These are phyloP conservation scores for Candida hungchunana DNA, from an alignment of 805 yeast species.

Conservation along the genomic window DNA sequence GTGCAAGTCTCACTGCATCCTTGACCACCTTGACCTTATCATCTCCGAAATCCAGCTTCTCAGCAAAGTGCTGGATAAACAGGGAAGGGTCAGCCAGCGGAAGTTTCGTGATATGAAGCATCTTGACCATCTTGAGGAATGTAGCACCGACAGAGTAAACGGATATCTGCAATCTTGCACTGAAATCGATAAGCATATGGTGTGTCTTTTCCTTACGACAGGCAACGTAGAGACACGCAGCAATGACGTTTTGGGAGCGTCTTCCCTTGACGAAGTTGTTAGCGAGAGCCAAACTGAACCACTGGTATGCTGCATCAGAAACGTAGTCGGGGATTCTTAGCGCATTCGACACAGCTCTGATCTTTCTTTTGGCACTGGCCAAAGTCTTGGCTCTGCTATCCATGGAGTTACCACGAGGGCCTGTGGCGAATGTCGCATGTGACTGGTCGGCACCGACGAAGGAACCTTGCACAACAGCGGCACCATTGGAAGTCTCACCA, in stretches of 20 bases:
- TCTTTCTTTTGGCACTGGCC: constrained; percentile 74
- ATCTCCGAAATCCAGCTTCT: constrained; percentile 75
- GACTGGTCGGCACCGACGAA: constrained; percentile 86
- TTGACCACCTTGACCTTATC: constrained; percentile 68
- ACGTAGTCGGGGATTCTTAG: constrained; percentile 79
- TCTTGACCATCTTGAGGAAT: constrained; percentile 86
- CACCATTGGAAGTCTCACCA: constrained; percentile 89
- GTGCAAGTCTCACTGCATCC: constrained; percentile 85
- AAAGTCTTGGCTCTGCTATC: constrained; percentile 90
- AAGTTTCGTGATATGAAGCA: constrained; percentile 66
- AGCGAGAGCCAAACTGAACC: constrained; percentile 84
- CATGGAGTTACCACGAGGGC: constrained; percentile 64
- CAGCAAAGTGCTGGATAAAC: constrained; percentile 91
- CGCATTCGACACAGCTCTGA: constrained; percentile 75
- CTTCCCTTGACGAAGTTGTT: constrained; percentile 96
- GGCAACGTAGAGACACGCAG: constrained; percentile 91
- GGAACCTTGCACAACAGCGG: constrained; percentile 93
- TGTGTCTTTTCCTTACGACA: constrained; percentile 89
- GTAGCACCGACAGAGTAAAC: constrained; percentile 97
- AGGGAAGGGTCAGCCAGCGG: constrained; percentile 94
- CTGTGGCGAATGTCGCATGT: constrained; percentile 62
- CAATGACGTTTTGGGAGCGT: constrained; percentile 89
- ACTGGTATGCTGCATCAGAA: constrained; percentile 79
- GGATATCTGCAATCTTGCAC: constrained; percentile 82
- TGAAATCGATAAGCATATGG: constrained; percentile 94